Conservation (phyloP, 495 filamentous ascomycete species). For the Penicillium samsonianum region DNA sequence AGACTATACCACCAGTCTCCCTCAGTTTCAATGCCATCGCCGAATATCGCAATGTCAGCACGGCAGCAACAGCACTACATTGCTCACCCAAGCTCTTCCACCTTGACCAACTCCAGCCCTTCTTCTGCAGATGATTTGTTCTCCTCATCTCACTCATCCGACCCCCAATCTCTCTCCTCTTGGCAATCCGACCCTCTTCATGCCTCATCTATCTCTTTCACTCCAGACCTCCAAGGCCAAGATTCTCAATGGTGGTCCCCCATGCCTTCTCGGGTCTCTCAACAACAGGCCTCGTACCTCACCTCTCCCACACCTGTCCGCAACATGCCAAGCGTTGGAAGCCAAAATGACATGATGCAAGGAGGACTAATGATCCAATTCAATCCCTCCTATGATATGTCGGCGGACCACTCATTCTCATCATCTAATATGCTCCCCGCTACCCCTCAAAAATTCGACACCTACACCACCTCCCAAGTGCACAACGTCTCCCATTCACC, state of each 20-base stretch:
- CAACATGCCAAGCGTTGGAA: slow-evolving; percentile 32
- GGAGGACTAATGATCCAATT: slow-evolving; percentile 52
- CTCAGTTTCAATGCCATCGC: slow-evolving; percentile 43
- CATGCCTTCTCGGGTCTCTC: slow-evolving; percentile 40
- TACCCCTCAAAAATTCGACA: slow-evolving; percentile 33
- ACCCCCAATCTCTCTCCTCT: slow-evolving; percentile 46
- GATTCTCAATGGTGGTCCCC: slow-evolving; percentile 50
- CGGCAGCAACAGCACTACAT: slow-evolving; percentile 43
- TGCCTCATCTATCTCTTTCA: slow-evolving; percentile 41
- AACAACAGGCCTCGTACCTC: slow-evolving; percentile 42
- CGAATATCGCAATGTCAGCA: slow-evolving; percentile 31
- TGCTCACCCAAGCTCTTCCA: slow-evolving; percentile 35
- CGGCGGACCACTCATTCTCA: slow-evolving; percentile 36
- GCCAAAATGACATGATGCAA: slow-evolving; percentile 43
- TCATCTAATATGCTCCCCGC: slow-evolving; percentile 31
- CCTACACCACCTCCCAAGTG: slow-evolving; percentile 32
- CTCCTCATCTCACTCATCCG: slow-evolving; percentile 47
- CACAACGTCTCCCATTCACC: slow-evolving; percentile 37
- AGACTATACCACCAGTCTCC: slow-evolving; percentile 40
- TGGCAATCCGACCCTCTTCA: slow-evolving; percentile 49
- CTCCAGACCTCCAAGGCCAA: slow-evolving; percentile 42
- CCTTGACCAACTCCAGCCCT: slow-evolving; percentile 42
- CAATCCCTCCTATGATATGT: slow-evolving; percentile 42
- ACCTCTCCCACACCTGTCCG: slow-evolving; percentile 38
- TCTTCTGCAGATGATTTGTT: slow-evolving; percentile 48